Base-by-base conservation (phyloP, 306 rosid genomes). In the Hippophae tibetana region DNA sequence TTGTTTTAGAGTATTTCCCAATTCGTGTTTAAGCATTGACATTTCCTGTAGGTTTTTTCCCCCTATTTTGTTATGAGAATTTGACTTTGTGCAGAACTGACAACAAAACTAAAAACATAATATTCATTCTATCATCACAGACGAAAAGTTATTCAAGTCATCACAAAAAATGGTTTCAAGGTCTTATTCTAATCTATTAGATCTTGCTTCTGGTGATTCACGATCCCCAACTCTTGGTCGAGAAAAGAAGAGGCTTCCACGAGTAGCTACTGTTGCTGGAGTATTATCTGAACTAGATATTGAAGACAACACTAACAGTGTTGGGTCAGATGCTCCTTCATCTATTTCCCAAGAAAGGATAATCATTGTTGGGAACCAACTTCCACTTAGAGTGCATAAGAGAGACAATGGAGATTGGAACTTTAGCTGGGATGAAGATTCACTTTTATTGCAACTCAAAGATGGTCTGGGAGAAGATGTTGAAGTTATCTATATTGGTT, bases 401-500 rank as follows among this genome's bases (percentile, higher is more conserved):
- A 66, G 67, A 27, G 84, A 75, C 0, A 54, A 76, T 70, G 96
- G 89, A 57, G 69, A 50, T 9, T 88, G 89, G 94, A 75, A 52
- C 59, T 85, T 88, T 60, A 75, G 79, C 61, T 80, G 89, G 96
- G 96, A 88, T 60, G 94, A 88, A 65, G 96, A 88, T 68, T 88
- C 96, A 10, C 94, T 88, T 68, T 87, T 88, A 62, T 75, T 88
- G 46, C 94, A 88, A 73, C 90, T 88, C 58, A 85, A 88, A 77
- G 94, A 88, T 81, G 96, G 96, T 41, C 82, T 88, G 57, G 94
- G 86, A 7, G 96, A 88, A 69, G 96, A 88, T 67, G 79, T 79
- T 11, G 96, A 85, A 71, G 90, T 83, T 47, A 69, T 83, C 59
- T 88, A 88, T 68, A 75, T 88, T 57, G 96, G 96, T 51, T 85